Conservation (phyloP, 1,284 basidiomycete species). For the Entoloma clypeatum region DNA sequence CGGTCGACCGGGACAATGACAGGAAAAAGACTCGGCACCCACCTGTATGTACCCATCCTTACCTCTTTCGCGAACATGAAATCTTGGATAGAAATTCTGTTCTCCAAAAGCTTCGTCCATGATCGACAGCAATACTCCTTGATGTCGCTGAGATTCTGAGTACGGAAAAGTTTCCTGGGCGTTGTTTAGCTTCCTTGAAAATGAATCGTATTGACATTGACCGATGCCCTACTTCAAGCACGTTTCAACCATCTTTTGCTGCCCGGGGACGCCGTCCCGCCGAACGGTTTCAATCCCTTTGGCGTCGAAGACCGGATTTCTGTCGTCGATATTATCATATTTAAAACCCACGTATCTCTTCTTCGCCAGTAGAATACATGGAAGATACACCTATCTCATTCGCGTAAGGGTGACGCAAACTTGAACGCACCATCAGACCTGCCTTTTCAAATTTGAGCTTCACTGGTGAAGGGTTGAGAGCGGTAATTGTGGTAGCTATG, state of each 20-base stretch:
- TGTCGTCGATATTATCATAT: conserved; percentile 81
- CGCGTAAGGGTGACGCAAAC: not conserved
- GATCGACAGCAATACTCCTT: conserved; percentile 86
- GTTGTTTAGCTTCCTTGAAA: not conserved
- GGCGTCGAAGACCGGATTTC: conserved; percentile 84
- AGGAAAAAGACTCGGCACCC: conserved; percentile 14
- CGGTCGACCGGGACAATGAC: not conserved
- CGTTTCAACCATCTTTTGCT: conserved; percentile 86
- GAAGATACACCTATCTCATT: conserved; percentile 78
- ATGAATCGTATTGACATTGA: not conserved
- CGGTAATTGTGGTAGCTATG: conserved; percentile 86
- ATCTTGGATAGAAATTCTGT: conserved; percentile 80
- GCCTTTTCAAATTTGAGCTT: conserved; percentile 99
- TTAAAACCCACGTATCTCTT: conserved; percentile 97
- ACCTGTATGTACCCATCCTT: conserved; percentile 88
- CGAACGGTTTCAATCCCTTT: conserved; percentile 98
- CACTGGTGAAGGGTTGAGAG: conserved; percentile 84
- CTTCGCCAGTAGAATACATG: conserved; percentile 92
- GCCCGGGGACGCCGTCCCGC: conserved; percentile 84
- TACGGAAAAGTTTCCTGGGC: conserved; percentile 80
- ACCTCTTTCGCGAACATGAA: conserved; percentile 97
- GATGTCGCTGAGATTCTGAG: conserved; percentile 83
- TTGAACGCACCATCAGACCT: not conserved
- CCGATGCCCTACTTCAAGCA: conserved; percentile 69
- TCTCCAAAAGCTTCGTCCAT: conserved; percentile 84